phyloP scores from a whole-genome alignment of 2,329 filamentous ascomycete genomes.

The Pestalotiopsis sp. region DNA sequence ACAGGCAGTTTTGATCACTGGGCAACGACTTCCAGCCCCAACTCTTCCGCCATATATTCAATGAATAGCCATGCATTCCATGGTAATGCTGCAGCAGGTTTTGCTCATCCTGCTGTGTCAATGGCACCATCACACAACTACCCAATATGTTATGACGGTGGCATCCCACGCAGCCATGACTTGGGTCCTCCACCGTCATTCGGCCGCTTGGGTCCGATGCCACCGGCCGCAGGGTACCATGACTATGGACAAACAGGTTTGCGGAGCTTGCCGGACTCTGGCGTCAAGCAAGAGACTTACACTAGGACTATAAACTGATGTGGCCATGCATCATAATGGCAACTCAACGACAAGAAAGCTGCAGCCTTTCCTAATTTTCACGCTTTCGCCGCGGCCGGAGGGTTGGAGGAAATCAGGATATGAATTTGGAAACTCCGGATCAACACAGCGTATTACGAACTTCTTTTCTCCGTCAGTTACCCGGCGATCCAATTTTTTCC shows the following conservation, averaged over 20 bases:
- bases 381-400: not conserved
- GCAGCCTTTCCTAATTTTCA: not conserved
- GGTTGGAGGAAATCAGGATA: not conserved
- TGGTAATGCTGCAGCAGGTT: not conserved
- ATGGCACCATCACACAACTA: slow-evolving; percentile 7
- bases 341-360: not conserved
- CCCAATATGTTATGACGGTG: not conserved
- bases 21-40: not conserved
- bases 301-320: slow-evolving; percentile 1
- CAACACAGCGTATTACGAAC: not conserved
- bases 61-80: not conserved
- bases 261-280: not conserved
- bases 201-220: not conserved
- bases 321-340: not conserved
- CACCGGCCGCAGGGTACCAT: not conserved
- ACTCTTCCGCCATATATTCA: slow-evolving; percentile 2
- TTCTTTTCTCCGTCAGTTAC: not conserved
- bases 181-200: not conserved
- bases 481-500: not conserved
- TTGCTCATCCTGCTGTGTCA: not conserved
- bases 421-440: not conserved
- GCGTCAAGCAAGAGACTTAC: slow-evolving; percentile 5
- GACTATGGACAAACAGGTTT: not conserved
- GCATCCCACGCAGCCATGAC: slow-evolving; percentile 1
- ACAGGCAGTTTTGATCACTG: not conserved